Conservation (phyloP, 2,329 filamentous ascomycete genomes). For the Bipolaris bicolor region DNA sequence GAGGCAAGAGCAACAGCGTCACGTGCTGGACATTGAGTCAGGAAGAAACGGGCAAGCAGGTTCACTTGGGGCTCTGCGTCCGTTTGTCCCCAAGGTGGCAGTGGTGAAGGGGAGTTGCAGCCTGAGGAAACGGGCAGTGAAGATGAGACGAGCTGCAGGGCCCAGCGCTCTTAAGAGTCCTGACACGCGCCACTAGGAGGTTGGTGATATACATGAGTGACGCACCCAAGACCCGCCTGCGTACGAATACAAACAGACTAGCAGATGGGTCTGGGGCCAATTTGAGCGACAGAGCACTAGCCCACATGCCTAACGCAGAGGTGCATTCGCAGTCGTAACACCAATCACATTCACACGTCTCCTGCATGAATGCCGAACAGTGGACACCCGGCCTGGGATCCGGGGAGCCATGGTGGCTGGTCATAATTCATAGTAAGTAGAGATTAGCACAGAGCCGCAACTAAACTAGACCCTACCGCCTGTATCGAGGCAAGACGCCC, state of each 20-base stretch:
- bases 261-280: slow-evolving; percentile 26
- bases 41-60: neutral
- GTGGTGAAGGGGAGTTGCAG: neutral
- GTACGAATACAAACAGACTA: slow-evolving; percentile 36
- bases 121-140: neutral
- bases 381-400: neutral
- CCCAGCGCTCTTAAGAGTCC: slow-evolving; percentile 6
- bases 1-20: neutral
- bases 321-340: slow-evolving; percentile 23
- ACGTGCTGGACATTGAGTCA: slow-evolving; percentile 1
- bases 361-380: slow-evolving; percentile 19
- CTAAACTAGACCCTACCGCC: slow-evolving; percentile 15
- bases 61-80: neutral
- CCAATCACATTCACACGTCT: slow-evolving; percentile 32
- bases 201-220: slow-evolving; percentile 21
- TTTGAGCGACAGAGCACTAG: slow-evolving; percentile 31
- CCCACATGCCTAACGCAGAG: slow-evolving; percentile 30
- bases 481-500: slow-evolving; percentile 27
- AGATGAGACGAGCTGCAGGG: slow-evolving; percentile 2
- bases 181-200: slow-evolving; percentile 11
- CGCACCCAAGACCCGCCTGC: slow-evolving; percentile 28
- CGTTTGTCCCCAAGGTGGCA: neutral
- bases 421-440: neutral
- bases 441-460: slow-evolving; percentile 17
- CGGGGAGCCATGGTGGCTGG: neutral